These are phyloP conservation scores for Ascochyta viciae-villosae DNA, from an alignment of 2,329 filamentous ascomycete species.

Conservation along the genomic window DNA sequence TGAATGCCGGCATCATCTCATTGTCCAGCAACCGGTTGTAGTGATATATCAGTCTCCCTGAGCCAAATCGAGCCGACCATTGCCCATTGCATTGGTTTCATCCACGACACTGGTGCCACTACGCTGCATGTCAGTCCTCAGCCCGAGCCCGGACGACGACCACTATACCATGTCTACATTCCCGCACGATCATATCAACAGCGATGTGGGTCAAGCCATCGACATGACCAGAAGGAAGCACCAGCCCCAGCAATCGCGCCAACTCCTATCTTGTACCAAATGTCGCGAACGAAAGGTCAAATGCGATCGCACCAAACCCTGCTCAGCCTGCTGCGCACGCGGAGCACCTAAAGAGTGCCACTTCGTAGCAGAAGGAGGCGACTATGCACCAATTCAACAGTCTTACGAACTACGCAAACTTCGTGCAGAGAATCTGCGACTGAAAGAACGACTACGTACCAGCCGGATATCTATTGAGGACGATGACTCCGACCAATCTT, in stretches of 20 bases:
- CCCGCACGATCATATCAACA: conserved; percentile 23
- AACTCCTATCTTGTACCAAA: conserved; percentile 57
- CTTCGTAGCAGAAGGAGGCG: conserved; percentile 55
- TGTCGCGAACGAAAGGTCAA: conserved; percentile 59
- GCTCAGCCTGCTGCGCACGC: conserved; percentile 57
- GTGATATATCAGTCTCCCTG: conserved; percentile 7
- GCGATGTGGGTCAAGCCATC: conserved; percentile 18
- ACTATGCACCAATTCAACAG: conserved; percentile 56
- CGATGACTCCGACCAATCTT: conserved; percentile 42
- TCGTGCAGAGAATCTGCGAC: conserved; percentile 53
- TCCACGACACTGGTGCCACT: conserved; percentile 16
- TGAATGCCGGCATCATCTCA: background rate
- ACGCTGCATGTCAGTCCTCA: conserved; percentile 20
- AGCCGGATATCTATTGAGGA: conserved; percentile 46
- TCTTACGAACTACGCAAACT: conserved; percentile 57
- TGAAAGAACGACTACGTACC: conserved; percentile 53
- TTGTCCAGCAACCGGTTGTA: background rate
- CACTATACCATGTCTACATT: conserved; percentile 22
- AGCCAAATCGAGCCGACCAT: background rate
- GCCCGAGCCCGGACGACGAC: conserved; percentile 13
- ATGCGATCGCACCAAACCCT: conserved; percentile 59
- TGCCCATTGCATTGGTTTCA: conserved; percentile 25
- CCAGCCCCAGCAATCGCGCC: conserved; percentile 51
- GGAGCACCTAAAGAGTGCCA: conserved; percentile 57
- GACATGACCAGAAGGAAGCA: conserved; percentile 42